phyloP scores from a whole-genome alignment of 202 grass and related monocot genomes.

The Zoysia matrella region DNA sequence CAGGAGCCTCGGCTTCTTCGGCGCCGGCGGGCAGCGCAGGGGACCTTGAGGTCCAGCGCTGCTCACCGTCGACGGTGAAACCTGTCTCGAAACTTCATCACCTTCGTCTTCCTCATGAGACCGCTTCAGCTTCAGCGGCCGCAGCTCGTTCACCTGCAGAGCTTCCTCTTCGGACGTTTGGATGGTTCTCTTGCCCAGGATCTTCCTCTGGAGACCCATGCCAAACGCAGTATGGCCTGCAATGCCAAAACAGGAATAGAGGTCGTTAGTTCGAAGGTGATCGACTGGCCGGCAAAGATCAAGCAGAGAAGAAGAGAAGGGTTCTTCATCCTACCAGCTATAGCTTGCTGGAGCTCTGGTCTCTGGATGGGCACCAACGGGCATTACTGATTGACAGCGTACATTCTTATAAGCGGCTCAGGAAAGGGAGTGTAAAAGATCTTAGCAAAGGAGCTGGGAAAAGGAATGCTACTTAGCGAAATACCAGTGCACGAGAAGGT shows the following conservation, averaged over 20 bases:
- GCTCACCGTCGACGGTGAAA: slow-evolving; percentile 1
- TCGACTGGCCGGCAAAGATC: not conserved
- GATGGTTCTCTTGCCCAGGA: slow-evolving; percentile 27
- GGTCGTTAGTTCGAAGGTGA: not conserved
- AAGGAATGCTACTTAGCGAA: not conserved
- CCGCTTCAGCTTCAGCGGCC: slow-evolving; percentile 28
- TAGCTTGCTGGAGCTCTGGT: not conserved
- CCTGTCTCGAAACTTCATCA: not conserved
- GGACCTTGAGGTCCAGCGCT: not conserved
- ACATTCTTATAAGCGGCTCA: slow-evolving; percentile 37
- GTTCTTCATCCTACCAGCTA: slow-evolving; percentile 3
- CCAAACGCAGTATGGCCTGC: not conserved
- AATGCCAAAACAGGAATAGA: not conserved
- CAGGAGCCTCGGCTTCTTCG: slow-evolving; percentile 48
- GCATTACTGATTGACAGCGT: slow-evolving; percentile 25
- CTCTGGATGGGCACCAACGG: not conserved
- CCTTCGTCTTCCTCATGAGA: not conserved
- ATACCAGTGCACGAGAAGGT: slow-evolving; percentile 32
- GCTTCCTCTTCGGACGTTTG: slow-evolving; percentile 6
- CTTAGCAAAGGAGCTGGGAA: slow-evolving; percentile 11
- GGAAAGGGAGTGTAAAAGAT: slow-evolving; percentile 18
- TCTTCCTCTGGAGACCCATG: slow-evolving; percentile 46
- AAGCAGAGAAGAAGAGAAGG: slow-evolving; percentile 26
- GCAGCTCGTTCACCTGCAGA: not conserved
- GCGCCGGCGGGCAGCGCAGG: slow-evolving; percentile 29